Evolutionary conservation across 768 basidiomycete species (phyloP).

Genomic region (Glaciozyma martinii): DNA sequence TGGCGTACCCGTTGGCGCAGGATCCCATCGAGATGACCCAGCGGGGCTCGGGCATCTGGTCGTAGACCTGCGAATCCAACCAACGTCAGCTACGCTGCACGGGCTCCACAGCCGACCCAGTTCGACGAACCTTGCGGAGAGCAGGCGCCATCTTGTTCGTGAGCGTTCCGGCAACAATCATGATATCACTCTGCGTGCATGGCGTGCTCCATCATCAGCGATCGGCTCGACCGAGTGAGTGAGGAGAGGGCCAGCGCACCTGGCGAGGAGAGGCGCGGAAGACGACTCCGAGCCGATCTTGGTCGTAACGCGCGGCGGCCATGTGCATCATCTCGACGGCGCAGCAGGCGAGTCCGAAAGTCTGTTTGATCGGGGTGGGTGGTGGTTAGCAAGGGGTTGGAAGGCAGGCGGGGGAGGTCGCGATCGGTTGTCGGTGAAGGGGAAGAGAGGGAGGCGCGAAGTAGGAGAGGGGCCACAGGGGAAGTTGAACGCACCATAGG

Average conservation of each 20-base stretch:
- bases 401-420: not conserved
- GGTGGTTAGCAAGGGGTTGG: not conserved
- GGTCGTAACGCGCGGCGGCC: conserved; percentile 97
- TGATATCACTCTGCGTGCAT: conserved; percentile 90
- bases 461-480: too few species aligned
- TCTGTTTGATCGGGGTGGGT: not conserved
- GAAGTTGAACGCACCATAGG: conserved; percentile 72
- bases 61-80: conserved; percentile 37
- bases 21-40: conserved; percentile 99
- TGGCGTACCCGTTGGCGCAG: conserved; percentile 81
- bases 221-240: not conserved
- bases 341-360: conserved; percentile 86
- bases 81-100: not conserved
- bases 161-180: conserved; percentile 98
- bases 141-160: conserved; percentile 99
- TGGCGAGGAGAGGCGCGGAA: conserved; percentile 94
- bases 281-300: conserved; percentile 91
- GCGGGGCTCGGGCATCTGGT: conserved; percentile 95
- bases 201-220: not conserved
- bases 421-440: not conserved
- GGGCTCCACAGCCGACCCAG: not conserved
- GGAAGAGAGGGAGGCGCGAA: too few species aligned
- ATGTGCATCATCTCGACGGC: conserved; percentile 99
- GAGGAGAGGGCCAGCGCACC: conserved; percentile 9
- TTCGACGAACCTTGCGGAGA: conserved; percentile 57